phyloP scores from a whole-genome alignment of 2,329 filamentous ascomycete genomes.

The Trichoderma koningiopsis region DNA sequence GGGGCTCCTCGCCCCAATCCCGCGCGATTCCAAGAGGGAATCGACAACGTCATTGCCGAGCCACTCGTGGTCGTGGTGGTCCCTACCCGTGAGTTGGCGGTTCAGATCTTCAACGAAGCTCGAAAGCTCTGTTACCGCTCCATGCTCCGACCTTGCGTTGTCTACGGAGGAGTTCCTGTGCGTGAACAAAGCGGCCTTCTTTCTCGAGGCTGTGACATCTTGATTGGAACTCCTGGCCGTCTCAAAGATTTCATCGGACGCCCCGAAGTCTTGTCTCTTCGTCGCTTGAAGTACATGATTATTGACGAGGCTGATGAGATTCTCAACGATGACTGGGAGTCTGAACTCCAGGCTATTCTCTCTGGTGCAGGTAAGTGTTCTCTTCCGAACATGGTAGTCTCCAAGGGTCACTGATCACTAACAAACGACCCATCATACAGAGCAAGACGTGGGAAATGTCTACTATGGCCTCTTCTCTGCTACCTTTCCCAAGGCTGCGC shows the following conservation, averaged over 20 bases:
- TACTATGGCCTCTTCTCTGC: conserved; percentile 87
- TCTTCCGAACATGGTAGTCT: neutral
- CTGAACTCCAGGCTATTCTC: conserved; percentile 75
- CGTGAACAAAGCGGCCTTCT: conserved; percentile 72
- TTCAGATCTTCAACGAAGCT: conserved; percentile 94
- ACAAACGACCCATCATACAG: conserved; percentile 45
- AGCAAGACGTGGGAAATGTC: conserved; percentile 70
- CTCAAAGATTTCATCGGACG: conserved; percentile 81
- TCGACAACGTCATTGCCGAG: conserved; percentile 68
- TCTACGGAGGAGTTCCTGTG: conserved; percentile 82
- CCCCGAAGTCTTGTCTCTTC: conserved; percentile 67
- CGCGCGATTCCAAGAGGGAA: conserved; percentile 52
- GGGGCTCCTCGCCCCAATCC: conserved; percentile 75
- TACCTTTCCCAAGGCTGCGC: conserved; percentile 82
- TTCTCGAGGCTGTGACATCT: conserved; percentile 80
- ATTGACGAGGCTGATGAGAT: conserved; percentile 97
- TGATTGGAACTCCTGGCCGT: conserved; percentile 86
- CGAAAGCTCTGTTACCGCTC: conserved; percentile 92
- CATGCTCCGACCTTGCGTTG: conserved; percentile 88
- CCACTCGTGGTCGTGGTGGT: conserved; percentile 84
- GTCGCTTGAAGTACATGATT: conserved; percentile 76
- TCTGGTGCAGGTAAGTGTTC: conserved; percentile 70
- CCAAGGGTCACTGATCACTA: neutral
- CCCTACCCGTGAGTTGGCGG: conserved; percentile 86
- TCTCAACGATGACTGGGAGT: conserved; percentile 76